A percentile compares a stretch with the other conserved stretches of the same genome.
These are phyloP conservation scores for Saccharomycopsis lassenensis DNA, from an alignment of 805 yeast genomes.

Conservation along the genomic window DNA sequence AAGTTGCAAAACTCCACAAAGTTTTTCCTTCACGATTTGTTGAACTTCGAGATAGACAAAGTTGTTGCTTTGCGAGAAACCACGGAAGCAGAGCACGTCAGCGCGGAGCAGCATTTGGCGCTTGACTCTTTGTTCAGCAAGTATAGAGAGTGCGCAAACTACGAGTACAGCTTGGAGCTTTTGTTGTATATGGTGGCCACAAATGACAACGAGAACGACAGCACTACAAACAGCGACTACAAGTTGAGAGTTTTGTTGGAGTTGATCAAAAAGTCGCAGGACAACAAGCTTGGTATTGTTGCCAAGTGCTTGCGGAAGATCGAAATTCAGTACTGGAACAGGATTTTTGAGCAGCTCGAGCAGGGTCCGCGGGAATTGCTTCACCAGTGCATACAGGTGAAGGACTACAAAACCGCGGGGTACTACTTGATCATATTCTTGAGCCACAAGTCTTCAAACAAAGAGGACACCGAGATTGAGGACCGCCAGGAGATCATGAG, in stretches of 20 bases:
- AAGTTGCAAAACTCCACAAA: constrained; percentile 29
- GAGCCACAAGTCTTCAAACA: constrained; percentile 26
- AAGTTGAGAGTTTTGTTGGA: constrained; percentile 17
- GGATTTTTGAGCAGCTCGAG: constrained; percentile 29
- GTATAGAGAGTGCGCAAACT: constrained; percentile 27
- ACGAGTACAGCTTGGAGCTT: constrained; percentile 36
- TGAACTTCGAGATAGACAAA: constrained; percentile 30
- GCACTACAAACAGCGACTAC: constrained; percentile 5
- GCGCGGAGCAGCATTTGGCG: constrained; percentile 8
- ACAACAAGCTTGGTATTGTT: constrained; percentile 25
- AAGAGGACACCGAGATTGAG: constrained; percentile 7
- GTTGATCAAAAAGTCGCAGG: constrained; percentile 20
- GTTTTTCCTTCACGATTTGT: constrained; percentile 34
- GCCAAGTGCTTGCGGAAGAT: constrained; percentile 42
- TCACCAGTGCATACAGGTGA: constrained; percentile 29
- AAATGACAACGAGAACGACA: constrained; percentile 19
- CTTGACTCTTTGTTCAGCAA: constrained; percentile 22
- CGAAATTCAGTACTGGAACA: constrained; percentile 37
- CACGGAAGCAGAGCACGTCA: background rate
- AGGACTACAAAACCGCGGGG: constrained; percentile 36
- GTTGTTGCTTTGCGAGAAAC: background rate
- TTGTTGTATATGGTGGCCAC: constrained; percentile 28
- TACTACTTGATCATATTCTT: constrained; percentile 36
- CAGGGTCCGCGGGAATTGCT: constrained; percentile 34
- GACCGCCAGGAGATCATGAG: constrained; percentile 19